Percentiles rank a stretch among this genome's conserved stretches.
Conservation (phyloP, 2,329 filamentous ascomycete species). For the Arthroderma sp. region DNA sequence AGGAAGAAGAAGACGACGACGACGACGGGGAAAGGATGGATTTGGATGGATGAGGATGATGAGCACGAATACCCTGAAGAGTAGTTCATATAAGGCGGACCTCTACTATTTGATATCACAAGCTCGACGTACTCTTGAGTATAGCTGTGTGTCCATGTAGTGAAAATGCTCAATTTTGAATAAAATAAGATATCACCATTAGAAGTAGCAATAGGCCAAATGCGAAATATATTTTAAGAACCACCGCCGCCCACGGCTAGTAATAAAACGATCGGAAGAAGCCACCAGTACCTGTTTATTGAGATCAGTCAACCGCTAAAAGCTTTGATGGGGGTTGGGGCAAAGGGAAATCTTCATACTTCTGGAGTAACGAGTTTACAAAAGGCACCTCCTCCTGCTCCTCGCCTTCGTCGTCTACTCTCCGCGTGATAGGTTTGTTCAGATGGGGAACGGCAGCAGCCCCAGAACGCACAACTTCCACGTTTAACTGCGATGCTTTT, state of each 20-base stretch:
- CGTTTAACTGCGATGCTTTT: slow-evolving; percentile 14
- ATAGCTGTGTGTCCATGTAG: not conserved
- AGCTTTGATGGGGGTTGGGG: not conserved
- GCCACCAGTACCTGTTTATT: slow-evolving; percentile 36
- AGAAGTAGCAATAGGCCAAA: not conserved
- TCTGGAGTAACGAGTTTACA: slow-evolving; percentile 33
- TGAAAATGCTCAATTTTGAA: not conserved
- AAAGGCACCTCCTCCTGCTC: slow-evolving; percentile 24
- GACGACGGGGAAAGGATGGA: slow-evolving; percentile 2
- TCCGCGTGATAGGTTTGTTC: slow-evolving; percentile 30
- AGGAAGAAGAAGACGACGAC: not conserved
- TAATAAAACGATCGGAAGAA: slow-evolving; percentile 32
- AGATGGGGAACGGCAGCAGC: slow-evolving; percentile 29
- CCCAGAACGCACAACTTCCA: slow-evolving; percentile 26
- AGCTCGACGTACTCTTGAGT: not conserved
- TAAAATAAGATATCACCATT: not conserved
- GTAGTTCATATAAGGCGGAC: slow-evolving; percentile 4
- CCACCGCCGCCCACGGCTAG: slow-evolving; percentile 33
- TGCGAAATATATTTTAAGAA: not conserved
- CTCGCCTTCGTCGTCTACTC: slow-evolving; percentile 26
- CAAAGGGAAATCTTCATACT: slow-evolving; percentile 20
- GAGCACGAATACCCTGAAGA: not conserved
- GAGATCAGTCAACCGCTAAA: not conserved
- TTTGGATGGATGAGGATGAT: not conserved
- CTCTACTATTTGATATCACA: too few species aligned